Evolutionary conservation across 805 yeast genomes (phyloP).

Genomic region (Maudiozyma pseudohumilis): DNA sequence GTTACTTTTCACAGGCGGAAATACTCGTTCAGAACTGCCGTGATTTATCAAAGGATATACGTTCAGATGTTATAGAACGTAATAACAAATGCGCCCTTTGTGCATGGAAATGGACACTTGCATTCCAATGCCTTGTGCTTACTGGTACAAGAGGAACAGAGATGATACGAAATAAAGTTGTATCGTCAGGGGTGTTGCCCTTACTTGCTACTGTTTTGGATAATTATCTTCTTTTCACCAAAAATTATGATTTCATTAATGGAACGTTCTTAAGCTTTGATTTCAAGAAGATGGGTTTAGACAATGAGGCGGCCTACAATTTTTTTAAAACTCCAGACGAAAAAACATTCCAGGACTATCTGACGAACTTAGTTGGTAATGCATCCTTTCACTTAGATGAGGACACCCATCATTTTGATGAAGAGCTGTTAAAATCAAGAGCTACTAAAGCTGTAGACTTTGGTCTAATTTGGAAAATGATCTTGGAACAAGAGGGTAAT

Average conservation of each 20-base stretch:
- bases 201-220: conserved; percentile 86
- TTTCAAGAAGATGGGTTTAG: conserved; percentile 12
- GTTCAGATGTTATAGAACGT: conserved; percentile 16
- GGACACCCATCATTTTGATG: conserved; percentile 7
- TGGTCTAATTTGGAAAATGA: conserved; percentile 17
- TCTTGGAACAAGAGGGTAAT: conserved; percentile 5
- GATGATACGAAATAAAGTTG: conserved; percentile 71
- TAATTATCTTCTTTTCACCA: conserved; percentile 48
- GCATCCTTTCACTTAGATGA: conserved; percentile 10
- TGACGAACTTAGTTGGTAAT: conserved; percentile 13
- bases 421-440: conserved; percentile 9
- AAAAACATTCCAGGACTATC: conserved; percentile 15
- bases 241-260: conserved; percentile 27
- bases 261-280: conserved; percentile 11
- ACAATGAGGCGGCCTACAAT: conserved; percentile 8
- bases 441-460: conserved; percentile 18
- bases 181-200: conserved; percentile 85
- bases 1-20: conserved; percentile 35
- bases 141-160: conserved; percentile 93
- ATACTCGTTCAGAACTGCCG: conserved; percentile 6
- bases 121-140: conserved; percentile 84
- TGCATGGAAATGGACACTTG: conserved; percentile 97
- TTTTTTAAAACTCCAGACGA: conserved; percentile 10
- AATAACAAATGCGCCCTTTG: conserved; percentile 40
- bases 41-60: background rate